Evolutionary conservation across 352 stramenopile genomes (phyloP).

Genomic region (Pythium phragmiticola): DNA sequence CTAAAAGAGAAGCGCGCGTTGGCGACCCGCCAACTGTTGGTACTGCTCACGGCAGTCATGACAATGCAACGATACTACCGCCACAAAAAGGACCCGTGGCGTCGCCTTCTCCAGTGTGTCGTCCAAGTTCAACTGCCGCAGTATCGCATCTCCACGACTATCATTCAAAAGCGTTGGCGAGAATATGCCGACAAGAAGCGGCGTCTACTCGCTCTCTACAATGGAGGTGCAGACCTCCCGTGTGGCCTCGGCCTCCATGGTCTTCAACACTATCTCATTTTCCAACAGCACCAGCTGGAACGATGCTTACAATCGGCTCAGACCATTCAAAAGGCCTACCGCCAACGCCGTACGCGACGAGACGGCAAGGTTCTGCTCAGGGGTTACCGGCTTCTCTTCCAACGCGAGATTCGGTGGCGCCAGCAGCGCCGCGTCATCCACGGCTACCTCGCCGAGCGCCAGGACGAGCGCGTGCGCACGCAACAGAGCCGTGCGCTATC

Average conservation of each 20-base stretch:
- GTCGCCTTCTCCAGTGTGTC: constrained; percentile 25
- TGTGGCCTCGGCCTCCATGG: constrained; percentile 1
- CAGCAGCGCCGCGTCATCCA: constrained; percentile 58
- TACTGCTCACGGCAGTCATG: constrained; percentile 28
- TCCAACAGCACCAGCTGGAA: constrained; percentile 19
- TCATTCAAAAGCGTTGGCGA: background rate
- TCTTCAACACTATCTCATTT: constrained; percentile 27
- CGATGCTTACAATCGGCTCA: background rate
- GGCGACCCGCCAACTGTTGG: constrained; percentile 21
- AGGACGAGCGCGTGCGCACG: constrained; percentile 28
- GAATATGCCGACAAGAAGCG: background rate
- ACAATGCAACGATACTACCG: constrained; percentile 45
- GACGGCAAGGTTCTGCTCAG: constrained; percentile 43
- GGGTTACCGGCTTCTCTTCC: constrained; percentile 46
- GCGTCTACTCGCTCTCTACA: background rate
- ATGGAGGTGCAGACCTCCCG: background rate
- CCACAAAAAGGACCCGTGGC: constrained; percentile 36
- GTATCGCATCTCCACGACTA: background rate
- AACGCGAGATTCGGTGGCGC: constrained; percentile 43
- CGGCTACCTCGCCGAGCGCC: constrained; percentile 43
- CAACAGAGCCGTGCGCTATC: background rate
- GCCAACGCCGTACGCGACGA: constrained; percentile 28
- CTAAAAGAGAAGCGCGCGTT: constrained; percentile 17
- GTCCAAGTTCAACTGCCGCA: constrained; percentile 34
- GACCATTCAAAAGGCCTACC: constrained; percentile 37